Base-by-base conservation (phyloP, 2,329 filamentous ascomycete species). In the Chalaropsis thielavioides region DNA sequence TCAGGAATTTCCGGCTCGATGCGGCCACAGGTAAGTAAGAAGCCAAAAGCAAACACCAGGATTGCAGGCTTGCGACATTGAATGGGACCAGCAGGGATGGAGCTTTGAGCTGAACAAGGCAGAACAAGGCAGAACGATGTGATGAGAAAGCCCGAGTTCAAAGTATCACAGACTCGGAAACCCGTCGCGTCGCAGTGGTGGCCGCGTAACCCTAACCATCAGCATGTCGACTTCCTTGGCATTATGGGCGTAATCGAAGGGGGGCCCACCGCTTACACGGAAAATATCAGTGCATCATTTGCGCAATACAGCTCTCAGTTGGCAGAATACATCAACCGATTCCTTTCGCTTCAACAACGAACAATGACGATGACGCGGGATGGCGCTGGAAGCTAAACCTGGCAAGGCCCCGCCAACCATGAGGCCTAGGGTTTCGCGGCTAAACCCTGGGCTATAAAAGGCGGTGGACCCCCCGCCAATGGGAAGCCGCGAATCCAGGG, bases 391-490 rank as follows among this genome's bases (percentile, higher is more conserved):
- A 11, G 15, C 54, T n/a, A n/a, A 13, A n/a, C 54, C 2, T 17
- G 31, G 22, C 59, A 41, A 64, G 62, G 24, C 62, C 65, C 65
- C 65, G 38, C 65, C 15, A 66, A 22, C 35, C 40, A 31, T 22
- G 54, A 24, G 31, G 35, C 46, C 40, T 13, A 22, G n/a, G 46
- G 46, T 27, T 61, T 35, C n/a, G 24, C 44, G 65, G 65, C 35
- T 66, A 66, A 66, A 66, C 38, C 7, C 7, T 44, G 63, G 44
- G 10, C 17, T 31, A 63, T 31, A 46, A 67, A 51, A 67, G 66
- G 66, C 66, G 66, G 66, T 67, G 66, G 63, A n/a, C 56, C 1
- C 27, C 17, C 44, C 43, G 38, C 66, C 66, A 67, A 67, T 67
- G 17, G 59, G 1, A 31, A 17, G 24, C 27, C n/a, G 31, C 27